Evolutionary conservation across 2,329 filamentous ascomycete genomes (phyloP).

Genomic region (Aureobasidium sp.): DNA sequence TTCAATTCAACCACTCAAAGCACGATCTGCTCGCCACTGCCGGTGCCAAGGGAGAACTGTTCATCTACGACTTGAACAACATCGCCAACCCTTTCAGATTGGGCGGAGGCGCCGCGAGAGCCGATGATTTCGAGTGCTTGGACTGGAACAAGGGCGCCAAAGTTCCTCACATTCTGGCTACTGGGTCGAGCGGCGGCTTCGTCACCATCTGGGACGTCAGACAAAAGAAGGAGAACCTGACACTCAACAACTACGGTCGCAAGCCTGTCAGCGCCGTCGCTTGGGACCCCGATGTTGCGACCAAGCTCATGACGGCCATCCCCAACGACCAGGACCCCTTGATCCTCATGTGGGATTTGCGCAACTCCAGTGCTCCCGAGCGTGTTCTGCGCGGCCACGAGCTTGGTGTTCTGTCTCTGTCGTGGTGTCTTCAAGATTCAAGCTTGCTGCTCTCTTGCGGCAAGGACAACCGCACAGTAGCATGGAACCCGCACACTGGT

Average conservation of each 20-base stretch:
- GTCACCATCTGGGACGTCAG: constrained; percentile 98
- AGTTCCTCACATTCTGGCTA: constrained; percentile 91
- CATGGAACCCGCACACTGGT: constrained; percentile 94
- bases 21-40: constrained; percentile 87
- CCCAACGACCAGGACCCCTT: constrained; percentile 82
- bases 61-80: constrained; percentile 91
- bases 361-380: constrained; percentile 93
- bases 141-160: constrained; percentile 87
- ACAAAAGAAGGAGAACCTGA: constrained; percentile 94
- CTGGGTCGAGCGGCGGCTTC: constrained; percentile 85
- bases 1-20: constrained; percentile 94
- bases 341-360: constrained; percentile 87
- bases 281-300: constrained; percentile 91
- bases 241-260: constrained; percentile 78
- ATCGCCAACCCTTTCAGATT: constrained; percentile 80
- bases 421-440: constrained; percentile 89
- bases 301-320: constrained; percentile 87
- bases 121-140: constrained; percentile 90
- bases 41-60: constrained; percentile 91
- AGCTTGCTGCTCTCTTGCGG: constrained; percentile 86
- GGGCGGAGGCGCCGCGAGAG: constrained; percentile 78
- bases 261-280: constrained; percentile 93
- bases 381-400: constrained; percentile 85
- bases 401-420: constrained; percentile 84
- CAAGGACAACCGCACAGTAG: constrained; percentile 90